These are phyloP conservation scores for Globisporangium megalacanthum DNA, from an alignment of 352 stramenopile species.

Conservation along the genomic window DNA sequence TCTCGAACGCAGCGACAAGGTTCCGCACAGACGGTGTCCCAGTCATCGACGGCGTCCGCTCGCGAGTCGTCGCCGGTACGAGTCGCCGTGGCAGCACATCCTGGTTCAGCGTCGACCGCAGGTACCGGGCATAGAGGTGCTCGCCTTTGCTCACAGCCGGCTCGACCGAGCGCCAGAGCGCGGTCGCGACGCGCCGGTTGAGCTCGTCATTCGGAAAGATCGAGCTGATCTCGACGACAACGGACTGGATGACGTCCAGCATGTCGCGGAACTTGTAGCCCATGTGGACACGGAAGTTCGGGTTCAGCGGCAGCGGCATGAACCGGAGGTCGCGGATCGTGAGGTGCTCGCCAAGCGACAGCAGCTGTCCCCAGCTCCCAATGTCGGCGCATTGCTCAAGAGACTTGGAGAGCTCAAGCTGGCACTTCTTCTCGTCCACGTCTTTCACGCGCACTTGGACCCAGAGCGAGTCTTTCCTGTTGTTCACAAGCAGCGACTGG, in stretches of 20 bases:
- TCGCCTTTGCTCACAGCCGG: slow-evolving; percentile 46
- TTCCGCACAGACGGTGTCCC: slow-evolving; percentile 18
- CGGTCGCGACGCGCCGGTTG: slow-evolving; percentile 40
- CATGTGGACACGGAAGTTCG: slow-evolving; percentile 63
- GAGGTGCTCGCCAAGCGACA: slow-evolving; percentile 46
- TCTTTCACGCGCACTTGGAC: slow-evolving; percentile 51
- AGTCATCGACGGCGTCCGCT: slow-evolving; percentile 13
- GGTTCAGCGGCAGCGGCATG: slow-evolving; percentile 40
- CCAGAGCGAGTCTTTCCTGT: slow-evolving; percentile 63
- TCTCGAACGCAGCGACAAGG: slow-evolving; percentile 21
- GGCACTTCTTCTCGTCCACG: slow-evolving; percentile 58
- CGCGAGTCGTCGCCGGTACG: background rate
- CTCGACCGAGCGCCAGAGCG: slow-evolving; percentile 58
- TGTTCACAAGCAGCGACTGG: slow-evolving; percentile 60
- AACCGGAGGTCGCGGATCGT: slow-evolving; percentile 47
- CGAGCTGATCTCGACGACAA: slow-evolving; percentile 69
- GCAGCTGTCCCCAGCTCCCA: slow-evolving; percentile 30
- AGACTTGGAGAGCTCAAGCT: slow-evolving; percentile 53
- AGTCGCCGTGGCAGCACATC: slow-evolving; percentile 16
- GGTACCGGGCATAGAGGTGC: slow-evolving; percentile 71
- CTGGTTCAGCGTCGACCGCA: slow-evolving; percentile 57
- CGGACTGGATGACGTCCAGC: slow-evolving; percentile 47
- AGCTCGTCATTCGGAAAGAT: slow-evolving; percentile 68
- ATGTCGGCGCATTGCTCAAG: slow-evolving; percentile 31
- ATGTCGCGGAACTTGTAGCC: slow-evolving; percentile 54